A percentile compares a stretch with the other conserved stretches of the same genome.
Evolutionary conservation across 805 yeast species (phyloP).

Genomic region (Saccharomycopsis lassenensis): DNA sequence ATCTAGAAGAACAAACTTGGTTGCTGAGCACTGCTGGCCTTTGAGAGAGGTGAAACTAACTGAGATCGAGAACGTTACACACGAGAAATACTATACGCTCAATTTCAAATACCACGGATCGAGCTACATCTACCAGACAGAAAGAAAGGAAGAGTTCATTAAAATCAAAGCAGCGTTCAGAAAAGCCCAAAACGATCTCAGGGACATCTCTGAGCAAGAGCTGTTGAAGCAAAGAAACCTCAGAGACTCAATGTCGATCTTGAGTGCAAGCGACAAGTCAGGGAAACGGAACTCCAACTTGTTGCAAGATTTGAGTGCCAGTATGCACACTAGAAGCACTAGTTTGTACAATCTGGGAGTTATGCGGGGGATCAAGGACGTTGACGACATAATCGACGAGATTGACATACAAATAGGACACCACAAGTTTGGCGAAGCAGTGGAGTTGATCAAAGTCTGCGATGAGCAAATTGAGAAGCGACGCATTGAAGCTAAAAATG

Average conservation of each 20-base stretch:
- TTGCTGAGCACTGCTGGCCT: conserved; percentile 75
- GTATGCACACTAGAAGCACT: conserved; percentile 50
- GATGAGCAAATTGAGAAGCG: conserved; percentile 17
- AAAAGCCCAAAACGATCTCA: conserved; percentile 49
- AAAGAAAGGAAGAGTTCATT: conserved; percentile 43
- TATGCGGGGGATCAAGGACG: conserved; percentile 36
- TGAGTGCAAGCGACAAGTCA: conserved; percentile 23
- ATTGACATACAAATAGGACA: conserved; percentile 59
- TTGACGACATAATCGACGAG: conserved; percentile 58
- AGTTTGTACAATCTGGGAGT: conserved; percentile 35
- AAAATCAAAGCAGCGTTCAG: conserved; percentile 45
- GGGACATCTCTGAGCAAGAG: conserved; percentile 44
- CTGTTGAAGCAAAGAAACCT: conserved; percentile 32
- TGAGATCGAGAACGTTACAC: conserved; percentile 25
- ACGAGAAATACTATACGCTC: conserved; percentile 28
- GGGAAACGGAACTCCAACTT: conserved; percentile 27
- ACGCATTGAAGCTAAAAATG: conserved; percentile 15
- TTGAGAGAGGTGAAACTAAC: conserved; percentile 44
- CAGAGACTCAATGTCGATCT: conserved; percentile 33
- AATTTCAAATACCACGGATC: conserved; percentile 37
- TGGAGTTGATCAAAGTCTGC: conserved; percentile 22
- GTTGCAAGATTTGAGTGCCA: conserved; percentile 47
- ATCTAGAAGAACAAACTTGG: conserved; percentile 28
- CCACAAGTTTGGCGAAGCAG: conserved; percentile 38
- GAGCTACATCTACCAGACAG: conserved; percentile 50